A percentile compares a stretch with the other conserved stretches of the same genome.
phyloP scores from a whole-genome alignment of 495 filamentous ascomycete species.

The Astrothelium macrocarpum region DNA sequence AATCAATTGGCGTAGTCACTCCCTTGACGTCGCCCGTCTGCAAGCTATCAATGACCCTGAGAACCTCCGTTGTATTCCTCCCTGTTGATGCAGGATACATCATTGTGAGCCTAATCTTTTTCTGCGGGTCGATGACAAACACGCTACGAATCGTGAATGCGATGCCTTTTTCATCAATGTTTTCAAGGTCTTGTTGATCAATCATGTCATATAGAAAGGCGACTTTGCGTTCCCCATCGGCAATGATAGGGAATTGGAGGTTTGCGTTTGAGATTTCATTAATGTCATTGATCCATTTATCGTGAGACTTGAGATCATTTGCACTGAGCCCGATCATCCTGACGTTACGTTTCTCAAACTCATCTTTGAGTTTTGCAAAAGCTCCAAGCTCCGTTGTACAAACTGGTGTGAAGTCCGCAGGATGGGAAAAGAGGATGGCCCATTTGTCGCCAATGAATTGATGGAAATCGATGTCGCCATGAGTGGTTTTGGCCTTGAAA shows the following conservation, averaged over 20 bases:
- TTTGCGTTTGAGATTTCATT: conserved; percentile 49
- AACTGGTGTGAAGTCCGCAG: conserved; percentile 60
- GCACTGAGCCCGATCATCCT: conserved; percentile 58
- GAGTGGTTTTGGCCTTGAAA: conserved; percentile 55
- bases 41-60: conserved; percentile 56
- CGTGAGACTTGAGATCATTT: conserved; percentile 50
- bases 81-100: conserved; percentile 59
- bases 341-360: conserved; percentile 53
- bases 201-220: conserved; percentile 63
- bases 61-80: conserved; percentile 55
- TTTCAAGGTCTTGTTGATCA: conserved; percentile 44
- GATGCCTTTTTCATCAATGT: conserved; percentile 48
- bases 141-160: conserved; percentile 60
- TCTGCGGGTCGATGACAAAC: conserved; percentile 59
- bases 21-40: conserved; percentile 55
- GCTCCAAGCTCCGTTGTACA: conserved; percentile 63
- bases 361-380: conserved; percentile 51
- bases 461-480: conserved; percentile 55
- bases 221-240: conserved; percentile 55
- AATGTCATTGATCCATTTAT: conserved; percentile 56
- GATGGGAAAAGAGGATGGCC: conserved; percentile 61
- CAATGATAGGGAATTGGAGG: conserved; percentile 58
- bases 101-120: conserved; percentile 61
- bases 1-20: conserved; percentile 56
- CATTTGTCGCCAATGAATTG: conserved; percentile 48